Evolutionary conservation across 2,329 filamentous ascomycete species (phyloP).

Genomic region (Aspergillus hiratsukae): DNA sequence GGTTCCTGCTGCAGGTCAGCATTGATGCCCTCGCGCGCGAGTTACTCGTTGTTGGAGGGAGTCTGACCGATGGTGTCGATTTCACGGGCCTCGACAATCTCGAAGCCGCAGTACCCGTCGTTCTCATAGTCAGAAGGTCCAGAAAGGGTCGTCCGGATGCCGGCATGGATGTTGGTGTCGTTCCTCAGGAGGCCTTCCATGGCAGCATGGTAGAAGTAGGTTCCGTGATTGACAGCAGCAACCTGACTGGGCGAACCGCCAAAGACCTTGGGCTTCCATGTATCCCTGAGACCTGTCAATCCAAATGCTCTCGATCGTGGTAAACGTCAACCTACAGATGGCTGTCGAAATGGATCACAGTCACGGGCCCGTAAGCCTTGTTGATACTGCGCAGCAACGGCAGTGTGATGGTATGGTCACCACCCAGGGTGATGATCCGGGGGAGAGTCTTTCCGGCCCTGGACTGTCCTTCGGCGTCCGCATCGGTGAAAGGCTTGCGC

Average conservation of each 20-base stretch:
- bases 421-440: conserved; percentile 68
- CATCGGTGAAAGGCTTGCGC: conserved; percentile 65
- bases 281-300: conserved; percentile 33
- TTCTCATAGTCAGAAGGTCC: conserved; percentile 79
- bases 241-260: conserved; percentile 73
- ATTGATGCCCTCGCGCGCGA: neutral
- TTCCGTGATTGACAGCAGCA: conserved; percentile 79
- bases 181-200: conserved; percentile 74
- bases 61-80: conserved; percentile 58
- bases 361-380: conserved; percentile 64
- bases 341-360: conserved; percentile 60
- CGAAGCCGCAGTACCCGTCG: conserved; percentile 78
- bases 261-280: conserved; percentile 80
- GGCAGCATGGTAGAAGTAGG: conserved; percentile 80
- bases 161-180: conserved; percentile 82
- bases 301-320: neutral
- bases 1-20: conserved; percentile 36
- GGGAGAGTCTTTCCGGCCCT: conserved; percentile 72
- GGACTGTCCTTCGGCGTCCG: conserved; percentile 62
- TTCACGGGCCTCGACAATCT: conserved; percentile 72
- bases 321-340: conserved; percentile 43
- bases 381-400: conserved; percentile 54
- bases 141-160: conserved; percentile 76
- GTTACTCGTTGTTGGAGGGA: neutral
- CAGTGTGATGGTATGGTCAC: conserved; percentile 44